A percentile compares a stretch with the other conserved stretches of the same genome.
Evolutionary conservation across 495 filamentous ascomycete species (phyloP).

Genomic region (Neurospora sp.): DNA sequence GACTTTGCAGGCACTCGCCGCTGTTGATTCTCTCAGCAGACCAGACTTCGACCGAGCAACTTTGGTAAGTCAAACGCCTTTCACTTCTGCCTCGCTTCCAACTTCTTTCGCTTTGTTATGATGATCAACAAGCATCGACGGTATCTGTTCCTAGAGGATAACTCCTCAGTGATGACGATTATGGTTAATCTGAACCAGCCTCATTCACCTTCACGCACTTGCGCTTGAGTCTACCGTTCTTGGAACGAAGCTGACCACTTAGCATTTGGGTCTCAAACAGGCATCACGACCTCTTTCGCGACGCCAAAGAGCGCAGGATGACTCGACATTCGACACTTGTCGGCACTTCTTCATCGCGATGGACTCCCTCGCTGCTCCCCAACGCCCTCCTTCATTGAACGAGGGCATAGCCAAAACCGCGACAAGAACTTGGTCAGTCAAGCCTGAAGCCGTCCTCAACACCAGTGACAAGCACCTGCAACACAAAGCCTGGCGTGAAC

Average conservation of each 20-base stretch:
- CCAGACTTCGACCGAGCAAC: neutral
- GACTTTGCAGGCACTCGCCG: neutral
- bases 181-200: neutral
- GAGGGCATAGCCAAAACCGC: too few relatives aligned
- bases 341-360: neutral
- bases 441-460: too few relatives aligned
- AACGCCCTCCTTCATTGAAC: neutral
- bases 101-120: neutral
- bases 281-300: neutral
- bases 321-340: neutral
- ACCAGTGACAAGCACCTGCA: too few relatives aligned
- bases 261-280: neutral
- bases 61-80: neutral
- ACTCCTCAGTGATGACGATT: neutral
- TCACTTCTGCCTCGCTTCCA: neutral
- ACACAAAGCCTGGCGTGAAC: too few relatives aligned
- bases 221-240: neutral
- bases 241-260: neutral
- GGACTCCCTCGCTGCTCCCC: neutral
- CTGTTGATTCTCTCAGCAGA: neutral
- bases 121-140: neutral
- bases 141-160: neutral
- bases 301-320: neutral
- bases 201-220: neutral
- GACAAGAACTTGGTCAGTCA: too few relatives aligned